phyloP scores from a whole-genome alignment of 2,329 filamentous ascomycete species.

The Dothideomycetidae sp. region DNA sequence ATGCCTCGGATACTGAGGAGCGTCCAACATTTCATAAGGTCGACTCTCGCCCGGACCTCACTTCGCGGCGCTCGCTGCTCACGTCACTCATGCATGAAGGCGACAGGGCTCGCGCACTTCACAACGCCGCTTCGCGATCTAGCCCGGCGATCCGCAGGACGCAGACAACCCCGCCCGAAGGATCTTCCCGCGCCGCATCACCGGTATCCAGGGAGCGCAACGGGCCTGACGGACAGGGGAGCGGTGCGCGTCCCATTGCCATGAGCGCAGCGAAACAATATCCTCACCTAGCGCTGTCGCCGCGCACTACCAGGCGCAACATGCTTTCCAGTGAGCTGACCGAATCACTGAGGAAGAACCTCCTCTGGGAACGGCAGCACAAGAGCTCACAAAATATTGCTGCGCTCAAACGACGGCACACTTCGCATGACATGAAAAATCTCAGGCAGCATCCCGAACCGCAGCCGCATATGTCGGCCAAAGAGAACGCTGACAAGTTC shows the following conservation, averaged over 20 bases:
- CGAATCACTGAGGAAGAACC: slow-evolving; percentile 77
- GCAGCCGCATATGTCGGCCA: slow-evolving; percentile 33
- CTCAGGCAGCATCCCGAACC: slow-evolving; percentile 65
- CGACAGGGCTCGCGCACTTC: slow-evolving; percentile 55
- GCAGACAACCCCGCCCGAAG: slow-evolving; percentile 6
- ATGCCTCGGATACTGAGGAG: slow-evolving; percentile 63
- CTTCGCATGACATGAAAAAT: slow-evolving; percentile 79
- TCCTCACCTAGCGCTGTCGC: slow-evolving; percentile 58
- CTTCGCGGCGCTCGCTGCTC: slow-evolving; percentile 74
- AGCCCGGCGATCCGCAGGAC: slow-evolving; percentile 7
- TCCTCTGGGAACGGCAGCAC: slow-evolving; percentile 90
- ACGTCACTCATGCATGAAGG: slow-evolving; percentile 78
- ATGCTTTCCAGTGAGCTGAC: slow-evolving; percentile 94
- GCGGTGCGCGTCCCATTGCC: slow-evolving; percentile 60
- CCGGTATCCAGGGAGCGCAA: slow-evolving; percentile 8
- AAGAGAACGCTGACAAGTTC: slow-evolving; percentile 41
- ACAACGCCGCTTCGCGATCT: slow-evolving; percentile 49
- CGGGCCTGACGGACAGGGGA: slow-evolving; percentile 5
- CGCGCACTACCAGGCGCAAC: slow-evolving; percentile 79
- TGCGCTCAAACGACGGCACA: slow-evolving; percentile 78
- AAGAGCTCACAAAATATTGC: slow-evolving; percentile 82
- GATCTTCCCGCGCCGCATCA: slow-evolving; percentile 6
- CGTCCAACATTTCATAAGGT: slow-evolving; percentile 76
- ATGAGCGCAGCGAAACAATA: slow-evolving; percentile 54
- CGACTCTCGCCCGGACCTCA: slow-evolving; percentile 71